Evolutionary conservation across 2,329 filamentous ascomycete genomes (phyloP), one percentile per base, ranked within the genome.

Genomic region (Fusarium sp.): DNA sequence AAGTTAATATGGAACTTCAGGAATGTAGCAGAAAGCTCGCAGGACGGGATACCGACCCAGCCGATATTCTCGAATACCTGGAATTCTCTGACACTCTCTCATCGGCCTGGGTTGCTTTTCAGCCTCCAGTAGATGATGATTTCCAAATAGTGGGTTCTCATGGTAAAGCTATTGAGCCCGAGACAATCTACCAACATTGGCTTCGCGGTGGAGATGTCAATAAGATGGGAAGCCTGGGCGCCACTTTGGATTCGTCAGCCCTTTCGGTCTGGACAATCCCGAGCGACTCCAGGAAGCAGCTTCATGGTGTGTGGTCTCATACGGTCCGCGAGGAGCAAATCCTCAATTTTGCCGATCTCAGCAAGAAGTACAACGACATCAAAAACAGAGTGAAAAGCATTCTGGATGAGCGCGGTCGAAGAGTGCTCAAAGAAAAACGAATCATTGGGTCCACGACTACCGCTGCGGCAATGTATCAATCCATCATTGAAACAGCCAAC

Each of bases 361-460:
- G 79, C 0, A 61, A 76, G 5, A 72, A 78, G 2, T 85, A 83
- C 65, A 82, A 87, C 49, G 54, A 75, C 0, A 75, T 75, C 5
- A 80, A 85, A 13, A 69, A 76, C 1, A 73, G 75, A 7, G 69
- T 89, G 1, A 77, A 81, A 2, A 78, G 77, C 3, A 74, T 88
- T 0, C 82, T 82, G 20, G 79, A 76, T 7, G 79, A 86, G 44
- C 78, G 70, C 4, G 80, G 83, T 20, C 76, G 79, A 1, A 56
- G 72, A 0, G 79, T 83, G 0, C 80, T 92, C 4, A 76, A 77
- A n/a, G 74, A 70, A 0, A 90, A 87, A 70, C 80, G 84, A 2
- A 82, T 94, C 14, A 89, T 94, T 43, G 90, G 83, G 0, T 92
- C 89, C 65, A 94, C 91, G 0, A 93, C 91, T 0, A 93, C 89